Conservation (phyloP, 202 grass and related monocot species). For the Dendrocalamus latiflorus region DNA sequence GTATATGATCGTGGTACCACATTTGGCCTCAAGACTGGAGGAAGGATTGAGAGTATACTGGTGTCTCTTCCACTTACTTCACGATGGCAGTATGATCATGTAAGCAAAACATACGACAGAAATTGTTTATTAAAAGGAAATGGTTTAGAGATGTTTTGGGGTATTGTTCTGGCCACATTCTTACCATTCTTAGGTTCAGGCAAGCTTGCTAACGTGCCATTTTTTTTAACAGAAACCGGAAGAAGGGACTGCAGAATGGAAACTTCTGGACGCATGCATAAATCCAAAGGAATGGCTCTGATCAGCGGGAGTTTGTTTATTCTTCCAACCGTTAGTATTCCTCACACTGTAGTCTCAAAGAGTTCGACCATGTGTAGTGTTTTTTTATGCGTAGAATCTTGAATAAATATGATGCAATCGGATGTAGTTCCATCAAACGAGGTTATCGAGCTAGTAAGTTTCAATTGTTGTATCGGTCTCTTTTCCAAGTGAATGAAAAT, state of each 20-base stretch:
- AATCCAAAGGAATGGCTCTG: conserved; percentile 93
- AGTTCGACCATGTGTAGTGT: conserved; percentile 14
- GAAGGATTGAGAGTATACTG: conserved; percentile 95
- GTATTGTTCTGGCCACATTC: background rate
- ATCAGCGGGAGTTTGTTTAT: background rate
- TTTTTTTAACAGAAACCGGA: conserved; percentile 57
- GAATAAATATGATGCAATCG: conserved; percentile 27
- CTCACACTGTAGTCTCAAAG: background rate
- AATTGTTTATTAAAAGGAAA: background rate
- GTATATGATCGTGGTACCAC: conserved; percentile 97
- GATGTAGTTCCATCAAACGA: background rate
- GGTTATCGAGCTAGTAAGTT: background rate
- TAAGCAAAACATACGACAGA: conserved; percentile 25
- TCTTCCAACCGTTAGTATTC: background rate
- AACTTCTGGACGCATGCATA: conserved; percentile 90
- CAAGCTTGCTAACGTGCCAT: background rate
- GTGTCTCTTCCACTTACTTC: conserved; percentile 87
- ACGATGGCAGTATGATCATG: conserved; percentile 95
- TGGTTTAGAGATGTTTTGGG: background rate
- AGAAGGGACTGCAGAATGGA: conserved; percentile 90
- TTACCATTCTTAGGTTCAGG: too few species aligned
- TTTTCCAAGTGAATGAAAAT: conserved; percentile 2
- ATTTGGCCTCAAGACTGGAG: conserved; percentile 95
- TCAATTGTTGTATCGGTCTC: background rate
- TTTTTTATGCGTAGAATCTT: conserved; percentile 25